These are phyloP conservation scores for Oryza officinalis DNA, from an alignment of 176 grass and related monocot genomes.

Conservation along the genomic window DNA sequence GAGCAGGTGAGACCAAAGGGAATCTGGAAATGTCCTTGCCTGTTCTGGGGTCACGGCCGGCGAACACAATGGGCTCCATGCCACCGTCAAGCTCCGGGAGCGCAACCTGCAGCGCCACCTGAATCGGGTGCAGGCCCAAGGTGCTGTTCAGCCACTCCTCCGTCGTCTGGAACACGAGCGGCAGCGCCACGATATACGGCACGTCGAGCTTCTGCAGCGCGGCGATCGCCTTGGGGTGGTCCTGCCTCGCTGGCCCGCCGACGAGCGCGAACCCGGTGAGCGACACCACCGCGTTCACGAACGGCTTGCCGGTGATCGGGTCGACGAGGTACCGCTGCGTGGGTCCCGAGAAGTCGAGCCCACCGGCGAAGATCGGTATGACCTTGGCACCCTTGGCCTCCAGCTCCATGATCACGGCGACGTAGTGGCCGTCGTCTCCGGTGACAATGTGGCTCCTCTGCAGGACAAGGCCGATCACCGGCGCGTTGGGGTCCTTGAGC, in stretches of 20 bases:
- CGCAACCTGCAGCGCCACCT: conserved; percentile 96
- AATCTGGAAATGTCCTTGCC: conserved; percentile 36
- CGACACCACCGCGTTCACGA: conserved; percentile 82
- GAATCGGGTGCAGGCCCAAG: conserved; percentile 89
- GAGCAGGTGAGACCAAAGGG: background rate
- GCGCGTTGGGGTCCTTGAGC: conserved; percentile 63
- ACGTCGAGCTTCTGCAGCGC: conserved; percentile 93
- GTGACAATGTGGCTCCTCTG: conserved; percentile 99
- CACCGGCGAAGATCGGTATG: conserved; percentile 86
- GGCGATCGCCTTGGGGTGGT: conserved; percentile 88
- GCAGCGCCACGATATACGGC: conserved; percentile 95
- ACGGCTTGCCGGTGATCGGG: conserved; percentile 72
- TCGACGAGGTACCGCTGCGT: conserved; percentile 69
- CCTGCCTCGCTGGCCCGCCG: conserved; percentile 92
- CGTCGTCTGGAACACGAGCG: conserved; percentile 97
- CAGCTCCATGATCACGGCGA: conserved; percentile 98
- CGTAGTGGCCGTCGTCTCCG: conserved; percentile 91
- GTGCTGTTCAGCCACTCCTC: conserved; percentile 99
- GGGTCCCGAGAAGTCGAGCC: conserved; percentile 82
- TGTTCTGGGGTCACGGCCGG: conserved; percentile 82
- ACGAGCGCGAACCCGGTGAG: conserved; percentile 97
- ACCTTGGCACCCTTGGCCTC: conserved; percentile 93
- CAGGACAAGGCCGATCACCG: conserved; percentile 75
- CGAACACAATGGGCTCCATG: conserved; percentile 98
- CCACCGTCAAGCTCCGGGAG: conserved; percentile 94